phyloP scores from a whole-genome alignment of 176 grass and related monocot species.

The Ampelocalamus luodianensis region DNA sequence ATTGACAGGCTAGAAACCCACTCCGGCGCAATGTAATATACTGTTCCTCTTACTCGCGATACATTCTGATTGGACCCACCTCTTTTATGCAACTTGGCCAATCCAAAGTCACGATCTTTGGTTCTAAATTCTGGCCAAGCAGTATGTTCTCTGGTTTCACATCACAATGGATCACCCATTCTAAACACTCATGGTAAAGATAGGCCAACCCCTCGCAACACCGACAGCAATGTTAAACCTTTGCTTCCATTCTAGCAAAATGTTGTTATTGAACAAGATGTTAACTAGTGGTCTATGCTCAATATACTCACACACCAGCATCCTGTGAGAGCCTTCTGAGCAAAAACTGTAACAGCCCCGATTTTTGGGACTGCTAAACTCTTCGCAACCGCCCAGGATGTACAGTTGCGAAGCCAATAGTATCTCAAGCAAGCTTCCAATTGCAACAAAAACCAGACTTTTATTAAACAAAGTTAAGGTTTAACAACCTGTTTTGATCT shows the following conservation, averaged over 20 bases:
- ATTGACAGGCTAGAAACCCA: conserved; percentile 1
- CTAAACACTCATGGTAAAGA: conserved; percentile 54
- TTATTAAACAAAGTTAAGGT: too few species aligned
- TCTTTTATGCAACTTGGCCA: neutral
- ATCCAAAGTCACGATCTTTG: neutral
- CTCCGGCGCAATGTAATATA: neutral
- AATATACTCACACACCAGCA: conserved; percentile 48
- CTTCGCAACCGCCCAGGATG: too few species aligned
- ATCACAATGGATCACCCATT: neutral
- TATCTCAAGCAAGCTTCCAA: too few species aligned
- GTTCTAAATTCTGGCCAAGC: neutral
- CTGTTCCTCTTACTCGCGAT: neutral
- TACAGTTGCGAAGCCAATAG: too few species aligned
- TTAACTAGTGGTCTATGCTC: conserved; percentile 49
- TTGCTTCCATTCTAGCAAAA: conserved; percentile 44
- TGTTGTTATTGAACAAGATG: conserved; percentile 37
- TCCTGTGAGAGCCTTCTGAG: conserved; percentile 43
- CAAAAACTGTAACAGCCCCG: too few species aligned
- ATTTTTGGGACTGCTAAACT: too few species aligned
- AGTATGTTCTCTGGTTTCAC: neutral
- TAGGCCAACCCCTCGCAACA: conserved; percentile 56
- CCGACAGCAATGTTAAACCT: conserved; percentile 55
- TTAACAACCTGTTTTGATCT: too few species aligned
- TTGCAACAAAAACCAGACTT: too few species aligned
- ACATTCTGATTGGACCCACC: neutral